Evolutionary conservation across 306 rosid genomes (phyloP), one percentile per base, ranked within the genome.

Genomic region (Trifolium pratense): DNA sequence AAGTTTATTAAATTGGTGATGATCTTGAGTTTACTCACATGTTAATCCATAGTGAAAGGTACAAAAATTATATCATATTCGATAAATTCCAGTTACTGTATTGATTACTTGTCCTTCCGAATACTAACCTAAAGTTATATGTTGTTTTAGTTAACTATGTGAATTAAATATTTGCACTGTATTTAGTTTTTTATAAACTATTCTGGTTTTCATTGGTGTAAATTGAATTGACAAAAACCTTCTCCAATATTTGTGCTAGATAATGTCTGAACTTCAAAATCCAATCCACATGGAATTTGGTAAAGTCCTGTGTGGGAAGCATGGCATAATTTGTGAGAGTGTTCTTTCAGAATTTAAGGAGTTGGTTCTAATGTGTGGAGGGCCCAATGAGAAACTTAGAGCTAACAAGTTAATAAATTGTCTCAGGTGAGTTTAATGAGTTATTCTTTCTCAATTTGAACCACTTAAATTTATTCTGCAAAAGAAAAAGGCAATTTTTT

Each of bases 301-400:
- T 61, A 71, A 80, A 57, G 40, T 84, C 37, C 53, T 91, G 74
- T 63, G 75, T 66, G 94, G 91, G 32, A 94, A 87, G 89, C 75
- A 52, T 75, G 96, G 94, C 60, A 83, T 94, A 73, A 86, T 91
- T 56, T 91, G 98, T 82, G 86, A 85, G 73, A 79, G 88, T 79
- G 97, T 87, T 80, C 89, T 55, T 71, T 75, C 75, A 48, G 98
- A 91, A 82, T 89, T 94, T 86, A 86, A 85, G 86, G 89, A 89
- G 72, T 83, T 94, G 73, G 87, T 89, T 21, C 40, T 49, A 20
- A 89, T 91, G 96, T 91, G 93, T 72, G 98, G 98, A 76, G 98
- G 98, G 66, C 88, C 91, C 57, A 81, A 82, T 45, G 98, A 94
- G 80, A 91, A 89, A 73, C 86, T 80, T 66, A 85, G 96, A 80